These are phyloP conservation scores for Zymoseptoria passerinii DNA, from an alignment of 2,329 filamentous ascomycete genomes.

Conservation along the genomic window DNA sequence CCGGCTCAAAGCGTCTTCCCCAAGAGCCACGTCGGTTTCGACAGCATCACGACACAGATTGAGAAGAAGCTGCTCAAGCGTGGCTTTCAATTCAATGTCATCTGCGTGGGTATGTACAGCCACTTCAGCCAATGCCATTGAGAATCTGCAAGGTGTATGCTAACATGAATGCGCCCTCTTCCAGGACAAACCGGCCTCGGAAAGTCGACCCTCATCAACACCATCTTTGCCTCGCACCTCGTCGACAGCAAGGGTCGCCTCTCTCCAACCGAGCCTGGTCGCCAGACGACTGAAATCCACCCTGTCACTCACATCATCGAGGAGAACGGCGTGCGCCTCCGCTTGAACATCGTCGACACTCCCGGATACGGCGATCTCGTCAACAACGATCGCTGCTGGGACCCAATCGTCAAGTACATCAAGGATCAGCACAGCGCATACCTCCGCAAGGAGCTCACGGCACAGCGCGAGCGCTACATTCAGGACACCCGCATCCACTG, in stretches of 20 bases:
- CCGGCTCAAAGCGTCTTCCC: constrained; percentile 59
- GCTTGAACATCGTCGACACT: constrained; percentile 98
- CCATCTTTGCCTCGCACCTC: constrained; percentile 98
- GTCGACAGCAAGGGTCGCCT: constrained; percentile 98
- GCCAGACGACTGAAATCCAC: constrained; percentile 96
- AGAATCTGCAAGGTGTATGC: background rate
- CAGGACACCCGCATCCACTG: constrained; percentile 99
- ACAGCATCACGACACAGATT: constrained; percentile 99
- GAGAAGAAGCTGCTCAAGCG: constrained; percentile 99
- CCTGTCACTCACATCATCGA: constrained; percentile 97
- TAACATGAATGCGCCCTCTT: background rate
- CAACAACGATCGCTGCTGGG: constrained; percentile 99
- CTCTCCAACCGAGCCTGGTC: constrained; percentile 82
- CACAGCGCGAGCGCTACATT: constrained; percentile 97
- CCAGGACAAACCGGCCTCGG: constrained; percentile 94
- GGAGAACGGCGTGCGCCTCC: constrained; percentile 95
- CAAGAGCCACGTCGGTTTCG: constrained; percentile 98
- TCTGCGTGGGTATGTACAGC: constrained; percentile 80
- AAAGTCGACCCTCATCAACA: constrained; percentile 99
- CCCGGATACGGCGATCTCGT: constrained; percentile 97
- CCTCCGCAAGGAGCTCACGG: constrained; percentile 97
- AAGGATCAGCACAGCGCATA: constrained; percentile 99
- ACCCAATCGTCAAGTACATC: constrained; percentile 99
- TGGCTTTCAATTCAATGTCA: constrained; percentile 99
- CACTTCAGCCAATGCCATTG: background rate